Conservation (phyloP, 768 basidiomycete genomes). For the Epithele typhae region DNA sequence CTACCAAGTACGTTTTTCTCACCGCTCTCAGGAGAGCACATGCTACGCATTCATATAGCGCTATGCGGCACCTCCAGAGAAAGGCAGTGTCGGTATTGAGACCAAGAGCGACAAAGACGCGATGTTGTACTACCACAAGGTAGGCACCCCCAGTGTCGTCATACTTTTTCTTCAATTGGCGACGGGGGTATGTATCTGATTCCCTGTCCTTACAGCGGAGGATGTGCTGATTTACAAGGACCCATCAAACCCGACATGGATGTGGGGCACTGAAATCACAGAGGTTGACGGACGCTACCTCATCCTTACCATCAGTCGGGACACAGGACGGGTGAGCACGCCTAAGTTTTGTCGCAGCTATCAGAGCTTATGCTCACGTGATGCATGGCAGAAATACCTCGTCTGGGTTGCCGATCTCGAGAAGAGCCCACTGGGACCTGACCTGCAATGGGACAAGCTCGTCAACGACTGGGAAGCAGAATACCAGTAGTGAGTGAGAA, state of each 20-base stretch:
- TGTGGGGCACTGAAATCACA: constrained; percentile 54
- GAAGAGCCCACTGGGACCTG: constrained; percentile 51
- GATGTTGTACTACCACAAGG: constrained; percentile 70
- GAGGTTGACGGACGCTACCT: constrained; percentile 64
- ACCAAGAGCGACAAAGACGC: constrained; percentile 62
- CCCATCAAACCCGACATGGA: constrained; percentile 57
- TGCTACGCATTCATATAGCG: constrained; percentile 39
- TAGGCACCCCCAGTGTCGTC: constrained; percentile 71
- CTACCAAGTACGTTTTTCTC: constrained; percentile 54
- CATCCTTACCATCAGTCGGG: constrained; percentile 48
- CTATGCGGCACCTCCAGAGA: constrained; percentile 49
- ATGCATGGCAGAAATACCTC: constrained; percentile 54
- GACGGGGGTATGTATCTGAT: background rate
- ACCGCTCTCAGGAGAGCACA: too few relatives aligned
- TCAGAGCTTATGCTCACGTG: background rate
- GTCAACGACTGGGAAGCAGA: constrained; percentile 64
- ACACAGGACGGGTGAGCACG: constrained; percentile 61
- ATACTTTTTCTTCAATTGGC: background rate
- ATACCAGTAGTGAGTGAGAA: constrained; percentile 52
- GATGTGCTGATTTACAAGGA: constrained; percentile 68
- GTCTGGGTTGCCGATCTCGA: constrained; percentile 70
- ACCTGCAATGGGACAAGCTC: constrained; percentile 72
- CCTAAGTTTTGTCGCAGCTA: too few relatives aligned
- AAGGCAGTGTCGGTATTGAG: constrained; percentile 50
- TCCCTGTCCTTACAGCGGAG: constrained; percentile 39